Base-by-base conservation (phyloP, 139 green algal species). In the Eudorina sp. region DNA sequence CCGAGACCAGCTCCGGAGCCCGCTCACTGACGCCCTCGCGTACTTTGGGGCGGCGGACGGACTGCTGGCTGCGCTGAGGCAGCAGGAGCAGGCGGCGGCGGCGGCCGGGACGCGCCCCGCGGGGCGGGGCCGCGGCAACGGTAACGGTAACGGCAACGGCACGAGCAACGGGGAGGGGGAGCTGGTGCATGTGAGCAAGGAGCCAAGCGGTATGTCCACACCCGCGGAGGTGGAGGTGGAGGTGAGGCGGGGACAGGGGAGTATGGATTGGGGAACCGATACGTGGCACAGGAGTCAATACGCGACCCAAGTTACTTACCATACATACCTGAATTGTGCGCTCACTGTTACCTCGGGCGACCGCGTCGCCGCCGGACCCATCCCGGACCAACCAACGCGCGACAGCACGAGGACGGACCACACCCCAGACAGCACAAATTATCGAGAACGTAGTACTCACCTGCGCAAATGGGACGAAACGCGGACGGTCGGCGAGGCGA, bases 21-120 rank as follows among this genome's bases (percentile, higher is more conserved):
- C 83, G 6, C 31, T 92, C 0, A 89, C 51, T 1, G 76, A 93
- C n/a, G 53, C 85, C 14, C 34, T 87, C 13, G 68, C 77, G 23
- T 88, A 92, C 25, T 86, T 92, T 36, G 87, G 88, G n/a, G 83
- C 29, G 4, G 40, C 80, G 43, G 41, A 64, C 7, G 80, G 80
- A 3, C 41, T 76, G 40, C 27, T 86, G 60, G n/a, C 27, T 5
- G 46, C 43, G 34, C 34, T 13, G 43, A 46, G 29, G 25, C 34
- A 46, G 40, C 48, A 34, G 68, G 13, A 7, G 41, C 34, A 40
- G 41, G 36, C 36, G 84, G 68, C 4, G 45, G 53, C 48, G 48
- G 85, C 38, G 21, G 68, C 38, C 46, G 66, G 43, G n/a, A n/a
- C n/a, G n/a, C n/a, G n/a, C n/a, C n/a, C n/a, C n/a, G 21, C 53